These are phyloP conservation scores for Macrophomina phaseolina DNA, from an alignment of 2,329 filamentous ascomycete species.

Conservation along the genomic window DNA sequence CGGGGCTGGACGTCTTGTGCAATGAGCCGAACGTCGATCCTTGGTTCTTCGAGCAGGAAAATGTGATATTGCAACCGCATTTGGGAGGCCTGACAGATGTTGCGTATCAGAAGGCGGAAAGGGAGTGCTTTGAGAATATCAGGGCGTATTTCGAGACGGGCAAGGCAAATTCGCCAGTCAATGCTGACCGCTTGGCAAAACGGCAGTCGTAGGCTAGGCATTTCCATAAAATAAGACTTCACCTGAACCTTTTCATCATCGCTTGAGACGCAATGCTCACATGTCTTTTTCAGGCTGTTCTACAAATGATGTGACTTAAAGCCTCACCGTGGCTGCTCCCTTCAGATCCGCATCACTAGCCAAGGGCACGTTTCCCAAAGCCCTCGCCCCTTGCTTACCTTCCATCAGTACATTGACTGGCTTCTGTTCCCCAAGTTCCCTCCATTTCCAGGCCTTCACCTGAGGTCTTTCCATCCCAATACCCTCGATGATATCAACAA, in stretches of 20 bases:
- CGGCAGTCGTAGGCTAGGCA: neutral
- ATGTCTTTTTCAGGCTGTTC: neutral
- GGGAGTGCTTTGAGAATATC: slow-evolving; percentile 56
- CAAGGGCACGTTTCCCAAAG: slow-evolving; percentile 25
- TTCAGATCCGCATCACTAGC: slow-evolving; percentile 4
- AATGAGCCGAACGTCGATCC: slow-evolving; percentile 53
- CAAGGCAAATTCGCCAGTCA: slow-evolving; percentile 49
- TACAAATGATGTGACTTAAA: neutral
- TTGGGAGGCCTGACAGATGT: slow-evolving; percentile 52
- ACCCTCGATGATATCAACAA: slow-evolving; percentile 35
- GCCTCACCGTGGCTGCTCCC: neutral
- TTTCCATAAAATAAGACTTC: neutral
- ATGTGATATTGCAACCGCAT: slow-evolving; percentile 53
- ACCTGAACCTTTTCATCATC: neutral
- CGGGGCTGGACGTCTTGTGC: slow-evolving; percentile 76
- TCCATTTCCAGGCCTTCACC: slow-evolving; percentile 30
- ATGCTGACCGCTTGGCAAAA: slow-evolving; percentile 26
- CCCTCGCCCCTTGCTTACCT: slow-evolving; percentile 19
- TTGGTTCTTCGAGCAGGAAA: slow-evolving; percentile 47
- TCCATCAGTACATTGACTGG: slow-evolving; percentile 27
- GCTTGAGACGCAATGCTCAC: neutral
- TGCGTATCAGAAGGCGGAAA: slow-evolving; percentile 50
- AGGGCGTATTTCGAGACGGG: slow-evolving; percentile 48
- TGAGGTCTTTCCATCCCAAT: slow-evolving; percentile 28
- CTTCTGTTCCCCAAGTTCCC: slow-evolving; percentile 4